Evolutionary conservation across 1,284 basidiomycete species (phyloP).

Genomic region (Quambalaria eucalypti): DNA sequence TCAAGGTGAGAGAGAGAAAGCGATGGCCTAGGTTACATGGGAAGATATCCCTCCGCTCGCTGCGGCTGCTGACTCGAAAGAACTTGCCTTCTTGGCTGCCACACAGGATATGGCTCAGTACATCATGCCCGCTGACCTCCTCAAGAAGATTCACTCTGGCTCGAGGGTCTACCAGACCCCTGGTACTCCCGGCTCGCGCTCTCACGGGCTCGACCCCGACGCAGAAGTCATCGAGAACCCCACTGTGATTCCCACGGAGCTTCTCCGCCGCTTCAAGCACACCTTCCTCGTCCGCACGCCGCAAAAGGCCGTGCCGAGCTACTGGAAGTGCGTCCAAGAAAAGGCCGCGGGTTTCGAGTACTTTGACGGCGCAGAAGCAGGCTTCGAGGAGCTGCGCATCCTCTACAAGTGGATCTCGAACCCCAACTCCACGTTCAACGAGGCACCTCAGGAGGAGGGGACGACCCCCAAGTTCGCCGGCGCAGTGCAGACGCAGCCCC

Average conservation of each 20-base stretch:
- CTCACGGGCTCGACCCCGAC: not conserved
- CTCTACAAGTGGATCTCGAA: constrained; percentile 40
- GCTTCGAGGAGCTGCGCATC: constrained; percentile 27
- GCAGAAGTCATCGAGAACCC: constrained; percentile 38
- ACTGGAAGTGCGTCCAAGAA: constrained; percentile 42
- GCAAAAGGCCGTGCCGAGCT: constrained; percentile 34
- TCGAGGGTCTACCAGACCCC: constrained; percentile 27
- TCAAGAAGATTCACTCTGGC: constrained; percentile 27
- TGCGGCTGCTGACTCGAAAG: not conserved
- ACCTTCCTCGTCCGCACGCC: constrained; percentile 44
- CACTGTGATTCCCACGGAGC: constrained; percentile 32
- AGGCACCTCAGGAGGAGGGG: constrained; percentile 8
- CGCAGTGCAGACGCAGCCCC: constrained; percentile 19
- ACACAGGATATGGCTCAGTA: constrained; percentile 40
- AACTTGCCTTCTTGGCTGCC: not conserved
- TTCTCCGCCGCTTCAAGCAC: constrained; percentile 37
- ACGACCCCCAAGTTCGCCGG: constrained; percentile 6
- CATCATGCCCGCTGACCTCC: constrained; percentile 22
- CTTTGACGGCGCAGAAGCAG: constrained; percentile 39
- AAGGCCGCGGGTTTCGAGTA: constrained; percentile 37
- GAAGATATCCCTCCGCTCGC: not conserved
- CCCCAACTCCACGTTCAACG: constrained; percentile 35
- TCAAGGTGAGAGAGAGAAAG: constrained; percentile 15
- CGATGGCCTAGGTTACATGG: not conserved
- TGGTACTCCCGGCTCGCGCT: not conserved